Base-by-base conservation (phyloP, 768 basidiomycete species). In the Gymnopilus junonius region DNA sequence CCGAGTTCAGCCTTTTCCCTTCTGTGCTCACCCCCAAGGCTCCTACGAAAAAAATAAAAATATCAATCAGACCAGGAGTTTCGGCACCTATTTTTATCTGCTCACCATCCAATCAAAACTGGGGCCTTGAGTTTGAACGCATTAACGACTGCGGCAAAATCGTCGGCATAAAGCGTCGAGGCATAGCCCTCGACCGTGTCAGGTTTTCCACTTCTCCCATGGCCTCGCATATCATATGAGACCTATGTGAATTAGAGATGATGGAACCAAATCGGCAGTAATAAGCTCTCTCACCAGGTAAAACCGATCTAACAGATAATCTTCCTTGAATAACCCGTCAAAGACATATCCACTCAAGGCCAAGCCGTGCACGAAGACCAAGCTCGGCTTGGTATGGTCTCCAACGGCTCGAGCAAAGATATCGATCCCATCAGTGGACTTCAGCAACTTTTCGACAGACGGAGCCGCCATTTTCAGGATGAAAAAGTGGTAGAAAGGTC, bases 291-390 rank as follows among this genome's bases (percentile, higher is more conserved):
- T n/a, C 45, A 74, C 74, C 59, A 75, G 61, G 45, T 71, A 74
- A 45, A 75, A 70, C 11, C 63, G 45, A 27, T 67, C 62, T n/a
- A 71, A 60, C 39, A 74, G 66, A 27, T 59, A 55, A 29, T 61
- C 34, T 61, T 80, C 75, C 8, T 65, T 62, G 64, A 82, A 79
- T 48, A 81, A 71, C 50, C 71, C 71, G 48, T 80, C 80, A 66
- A 77, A 82, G 8, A 74, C 74, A 21, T 67, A 59, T 12, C 73
- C 71, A 37, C 76, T 76, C 63, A 77, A 71, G 7, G 71, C 70
- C 58, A 83, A 70, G 2, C 81, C 81, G 65, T 80, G 80, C 17
- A 81, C 69, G 65, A 82, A 80, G 43, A 82, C 76, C 27, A 83
- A 59, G 43, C 75, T 70, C 32, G 72, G 77, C 58, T 78, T 78